phyloP scores from a whole-genome alignment of 2,329 filamentous ascomycete species.

The Sporothrix luriei region DNA sequence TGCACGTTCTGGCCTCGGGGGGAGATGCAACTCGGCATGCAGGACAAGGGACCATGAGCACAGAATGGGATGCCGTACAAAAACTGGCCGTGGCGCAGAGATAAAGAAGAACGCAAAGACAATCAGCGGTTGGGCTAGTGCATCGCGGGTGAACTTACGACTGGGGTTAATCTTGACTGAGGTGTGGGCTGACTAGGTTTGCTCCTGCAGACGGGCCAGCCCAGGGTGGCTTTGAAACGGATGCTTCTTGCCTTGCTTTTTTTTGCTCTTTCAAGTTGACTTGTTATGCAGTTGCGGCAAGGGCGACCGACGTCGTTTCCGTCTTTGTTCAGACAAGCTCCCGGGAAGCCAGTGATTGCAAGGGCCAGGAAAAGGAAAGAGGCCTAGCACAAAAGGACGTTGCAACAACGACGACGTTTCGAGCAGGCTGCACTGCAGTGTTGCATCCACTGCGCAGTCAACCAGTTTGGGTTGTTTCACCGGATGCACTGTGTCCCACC shows the following conservation, averaged over 20 bases:
- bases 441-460: slow-evolving; percentile 10
- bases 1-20: slow-evolving; percentile 6
- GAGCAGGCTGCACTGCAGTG: slow-evolving; percentile 16
- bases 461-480: neutral
- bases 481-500: slow-evolving; percentile 16
- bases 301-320: neutral
- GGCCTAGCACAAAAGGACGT: slow-evolving; percentile 10
- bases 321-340: neutral
- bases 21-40: neutral
- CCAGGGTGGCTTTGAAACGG: neutral
- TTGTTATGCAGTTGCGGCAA: neutral
- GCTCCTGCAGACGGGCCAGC: slow-evolving; percentile 13
- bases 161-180: neutral
- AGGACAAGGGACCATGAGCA: neutral
- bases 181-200: slow-evolving; percentile 4
- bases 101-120: neutral
- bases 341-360: neutral
- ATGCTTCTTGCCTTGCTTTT: neutral
- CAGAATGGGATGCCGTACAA: neutral
- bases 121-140: neutral
- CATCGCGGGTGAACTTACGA: neutral
- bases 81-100: neutral
- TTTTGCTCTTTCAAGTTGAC: neutral
- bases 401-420: slow-evolving; percentile 6
- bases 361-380: neutral